A percentile compares a stretch with the other conserved stretches of the same genome.
These are phyloP conservation scores for Boletus tomentosulus DNA, from an alignment of 768 basidiomycete species.

Conservation along the genomic window DNA sequence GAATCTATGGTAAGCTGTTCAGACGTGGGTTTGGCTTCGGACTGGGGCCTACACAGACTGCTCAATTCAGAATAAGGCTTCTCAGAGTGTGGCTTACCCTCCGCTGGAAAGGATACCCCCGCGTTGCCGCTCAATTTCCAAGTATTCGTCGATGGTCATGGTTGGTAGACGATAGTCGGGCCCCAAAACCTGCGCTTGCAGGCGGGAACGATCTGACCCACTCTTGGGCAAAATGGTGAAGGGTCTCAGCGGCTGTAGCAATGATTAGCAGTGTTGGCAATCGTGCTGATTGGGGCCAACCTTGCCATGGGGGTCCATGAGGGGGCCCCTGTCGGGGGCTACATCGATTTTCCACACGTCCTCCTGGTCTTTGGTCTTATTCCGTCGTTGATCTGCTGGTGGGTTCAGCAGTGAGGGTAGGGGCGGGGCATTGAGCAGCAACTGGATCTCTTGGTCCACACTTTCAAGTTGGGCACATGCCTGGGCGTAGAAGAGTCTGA, in stretches of 20 bases:
- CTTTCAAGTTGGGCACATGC: slow-evolving; percentile 64
- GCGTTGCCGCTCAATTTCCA: slow-evolving; percentile 75
- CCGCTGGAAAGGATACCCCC: slow-evolving; percentile 87
- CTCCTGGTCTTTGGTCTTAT: slow-evolving; percentile 42
- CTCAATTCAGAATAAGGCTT: slow-evolving; percentile 3
- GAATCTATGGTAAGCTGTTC: slow-evolving; percentile 77
- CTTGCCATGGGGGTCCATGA: slow-evolving; percentile 75
- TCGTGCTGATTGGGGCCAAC: slow-evolving; percentile 37
- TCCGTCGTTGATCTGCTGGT: slow-evolving; percentile 36
- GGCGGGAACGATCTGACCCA: slow-evolving; percentile 58
- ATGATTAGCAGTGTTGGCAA: slow-evolving; percentile 5
- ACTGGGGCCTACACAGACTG: slow-evolving; percentile 49
- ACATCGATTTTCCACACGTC: slow-evolving; percentile 74
- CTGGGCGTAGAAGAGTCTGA: slow-evolving; percentile 69
- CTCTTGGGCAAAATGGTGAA: slow-evolving; percentile 88
- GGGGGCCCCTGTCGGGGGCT: slow-evolving; percentile 50
- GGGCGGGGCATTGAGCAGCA: slow-evolving; percentile 54
- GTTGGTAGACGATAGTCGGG: slow-evolving; percentile 83
- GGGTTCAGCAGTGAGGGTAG: slow-evolving; percentile 32
- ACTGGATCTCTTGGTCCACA: slow-evolving; percentile 65
- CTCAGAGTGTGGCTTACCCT: slow-evolving; percentile 52
- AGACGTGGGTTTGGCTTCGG: slow-evolving; percentile 63
- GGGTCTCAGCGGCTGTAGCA: slow-evolving; percentile 71
- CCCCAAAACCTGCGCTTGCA: slow-evolving; percentile 81
- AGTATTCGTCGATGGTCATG: slow-evolving; percentile 94